A percentile compares a stretch with the other conserved stretches of the same genome.
phyloP scores from a whole-genome alignment of 2,329 filamentous ascomycete genomes.

The Aureobasidium sp. region DNA sequence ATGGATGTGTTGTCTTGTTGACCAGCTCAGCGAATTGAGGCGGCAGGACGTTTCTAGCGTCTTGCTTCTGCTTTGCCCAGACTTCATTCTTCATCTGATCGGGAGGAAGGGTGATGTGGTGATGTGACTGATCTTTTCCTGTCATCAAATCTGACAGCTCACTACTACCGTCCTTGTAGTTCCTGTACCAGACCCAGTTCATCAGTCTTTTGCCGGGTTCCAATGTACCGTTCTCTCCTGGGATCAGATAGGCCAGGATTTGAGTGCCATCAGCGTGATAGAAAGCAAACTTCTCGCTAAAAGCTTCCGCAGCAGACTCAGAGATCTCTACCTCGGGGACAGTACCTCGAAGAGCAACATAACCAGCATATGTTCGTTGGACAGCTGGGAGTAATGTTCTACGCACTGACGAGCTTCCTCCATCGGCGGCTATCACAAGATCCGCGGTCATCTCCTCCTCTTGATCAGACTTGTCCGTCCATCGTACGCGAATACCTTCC shows the following conservation, averaged over 20 bases:
- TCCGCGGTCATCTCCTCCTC: constrained; percentile 26
- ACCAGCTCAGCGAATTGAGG: constrained; percentile 39
- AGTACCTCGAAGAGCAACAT: constrained; percentile 29
- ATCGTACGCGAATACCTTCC: constrained; percentile 23
- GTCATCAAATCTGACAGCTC: constrained; percentile 40
- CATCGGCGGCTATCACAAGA: constrained; percentile 40
- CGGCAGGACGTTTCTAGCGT: constrained; percentile 30
- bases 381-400: constrained; percentile 23
- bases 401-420: constrained; percentile 27
- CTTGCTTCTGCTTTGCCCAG: constrained; percentile 34
- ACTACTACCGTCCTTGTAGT: constrained; percentile 33
- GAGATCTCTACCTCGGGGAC: constrained; percentile 31
- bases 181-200: constrained; percentile 45
- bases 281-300: constrained; percentile 36
- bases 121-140: constrained; percentile 34
- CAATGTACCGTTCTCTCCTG: constrained; percentile 35
- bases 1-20: constrained; percentile 34
- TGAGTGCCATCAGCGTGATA: constrained; percentile 33
- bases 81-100: constrained; percentile 34
- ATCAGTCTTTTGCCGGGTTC: constrained; percentile 36
- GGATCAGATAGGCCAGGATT: constrained; percentile 40
- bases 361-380: constrained; percentile 27
- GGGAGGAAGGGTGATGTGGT: constrained; percentile 39
- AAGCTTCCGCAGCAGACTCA: constrained; percentile 25
- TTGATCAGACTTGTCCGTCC: constrained; percentile 22